Evolutionary conservation across 1,139 yeast genomes (phyloP).

Genomic region (Blastobotrys aristatus): DNA sequence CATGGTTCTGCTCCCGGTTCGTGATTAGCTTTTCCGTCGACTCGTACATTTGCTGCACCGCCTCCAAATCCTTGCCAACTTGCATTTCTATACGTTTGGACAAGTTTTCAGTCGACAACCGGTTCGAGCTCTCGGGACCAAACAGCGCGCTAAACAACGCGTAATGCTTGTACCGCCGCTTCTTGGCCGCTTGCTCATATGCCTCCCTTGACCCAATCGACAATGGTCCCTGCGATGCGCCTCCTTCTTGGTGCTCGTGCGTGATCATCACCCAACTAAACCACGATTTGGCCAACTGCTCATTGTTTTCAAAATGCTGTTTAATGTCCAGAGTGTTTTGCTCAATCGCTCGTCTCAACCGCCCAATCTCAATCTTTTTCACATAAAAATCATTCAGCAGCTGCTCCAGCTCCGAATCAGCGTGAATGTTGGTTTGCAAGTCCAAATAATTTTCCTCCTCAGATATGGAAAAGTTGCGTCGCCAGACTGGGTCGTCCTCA

Average conservation of each 20-base stretch:
- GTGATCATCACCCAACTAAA: constrained; percentile 23
- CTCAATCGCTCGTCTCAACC: constrained; percentile 24
- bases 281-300: constrained; percentile 26
- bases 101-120: constrained; percentile 24
- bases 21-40: constrained; percentile 22
- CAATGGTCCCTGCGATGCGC: neutral
- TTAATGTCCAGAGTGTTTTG: constrained; percentile 21
- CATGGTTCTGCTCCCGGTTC: constrained; percentile 23
- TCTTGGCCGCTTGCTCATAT: constrained; percentile 4
- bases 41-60: constrained; percentile 25
- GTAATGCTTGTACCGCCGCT: constrained; percentile 23
- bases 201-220: too few species aligned
- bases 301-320: constrained; percentile 25
- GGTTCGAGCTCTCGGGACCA: constrained; percentile 23
- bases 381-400: constrained; percentile 21
- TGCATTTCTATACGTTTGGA: constrained; percentile 23
- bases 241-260: neutral
- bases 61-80: constrained; percentile 27
- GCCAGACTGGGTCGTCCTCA: neutral
- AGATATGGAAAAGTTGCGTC: too few species aligned
- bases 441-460: constrained; percentile 19
- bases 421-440: constrained; percentile 20
- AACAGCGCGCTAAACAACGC: constrained; percentile 27
- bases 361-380: constrained; percentile 19
- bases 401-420: constrained; percentile 24